Percentiles rank a stretch among this genome's conserved stretches.
phyloP scores from a whole-genome alignment of 139 green algal species.

The Asterochloris sp. region DNA sequence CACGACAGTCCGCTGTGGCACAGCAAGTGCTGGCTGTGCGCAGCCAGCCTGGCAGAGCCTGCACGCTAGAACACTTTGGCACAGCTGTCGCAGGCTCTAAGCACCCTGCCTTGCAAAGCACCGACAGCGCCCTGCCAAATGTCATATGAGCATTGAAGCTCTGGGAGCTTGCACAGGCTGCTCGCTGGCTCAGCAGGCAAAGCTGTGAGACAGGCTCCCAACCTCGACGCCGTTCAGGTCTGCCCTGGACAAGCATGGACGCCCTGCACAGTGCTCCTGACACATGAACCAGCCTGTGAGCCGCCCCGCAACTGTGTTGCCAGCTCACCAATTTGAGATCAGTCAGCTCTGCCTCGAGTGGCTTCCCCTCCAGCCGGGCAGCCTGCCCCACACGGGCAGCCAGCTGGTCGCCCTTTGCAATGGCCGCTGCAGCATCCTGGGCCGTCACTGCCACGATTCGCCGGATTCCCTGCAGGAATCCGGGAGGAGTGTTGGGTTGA shows the following conservation, averaged over 20 bases:
- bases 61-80: too few species aligned
- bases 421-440: conserved; percentile 64
- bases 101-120: too few species aligned
- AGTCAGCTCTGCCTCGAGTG: conserved; percentile 47
- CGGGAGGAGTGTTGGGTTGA: not conserved
- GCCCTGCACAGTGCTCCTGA: not conserved
- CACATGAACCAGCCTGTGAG: not conserved
- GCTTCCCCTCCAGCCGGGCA: conserved; percentile 17
- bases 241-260: not conserved
- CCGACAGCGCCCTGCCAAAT: too few species aligned
- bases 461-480: conserved; percentile 34
- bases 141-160: too few species aligned
- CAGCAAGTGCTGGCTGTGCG: too few species aligned
- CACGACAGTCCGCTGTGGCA: too few species aligned
- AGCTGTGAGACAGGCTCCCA: not conserved
- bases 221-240: too few species aligned
- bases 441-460: conserved; percentile 88
- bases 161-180: not conserved
- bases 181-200: conserved; percentile 26
- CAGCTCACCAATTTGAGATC: conserved; percentile 51
- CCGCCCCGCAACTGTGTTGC: not conserved
- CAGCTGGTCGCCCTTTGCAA: conserved; percentile 62
- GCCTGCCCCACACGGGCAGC: conserved; percentile 40
- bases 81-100: too few species aligned
- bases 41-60: too few species aligned